These are phyloP conservation scores for Talaromyces sp. DNA, from an alignment of 2,329 filamentous ascomycete genomes.

Conservation along the genomic window DNA sequence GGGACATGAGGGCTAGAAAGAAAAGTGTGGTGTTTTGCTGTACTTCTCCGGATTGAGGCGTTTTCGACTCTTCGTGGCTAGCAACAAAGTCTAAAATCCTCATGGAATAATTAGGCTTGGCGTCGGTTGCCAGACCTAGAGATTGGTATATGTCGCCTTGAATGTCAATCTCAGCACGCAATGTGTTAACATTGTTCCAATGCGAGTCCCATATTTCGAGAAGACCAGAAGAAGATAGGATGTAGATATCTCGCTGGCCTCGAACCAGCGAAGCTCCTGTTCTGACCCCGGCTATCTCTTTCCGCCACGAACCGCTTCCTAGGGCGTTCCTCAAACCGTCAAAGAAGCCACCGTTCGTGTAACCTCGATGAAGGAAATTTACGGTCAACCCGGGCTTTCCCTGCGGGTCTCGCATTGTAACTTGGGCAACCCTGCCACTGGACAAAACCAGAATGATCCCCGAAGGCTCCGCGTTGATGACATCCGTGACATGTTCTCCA, in stretches of 20 bases:
- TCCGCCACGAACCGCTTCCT: conserved; percentile 63
- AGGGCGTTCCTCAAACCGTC: conserved; percentile 76
- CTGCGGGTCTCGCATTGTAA: conserved; percentile 80
- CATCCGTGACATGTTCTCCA: conserved; percentile 69
- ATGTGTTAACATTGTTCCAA: conserved; percentile 75
- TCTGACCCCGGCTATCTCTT: conserved; percentile 74
- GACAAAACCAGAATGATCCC: conserved; percentile 84
- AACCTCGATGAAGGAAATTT: conserved; percentile 63
- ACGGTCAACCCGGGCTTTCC: conserved; percentile 76
- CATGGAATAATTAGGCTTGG: conserved; percentile 51
- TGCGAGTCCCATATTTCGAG: conserved; percentile 85
- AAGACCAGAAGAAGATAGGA: conserved; percentile 70
- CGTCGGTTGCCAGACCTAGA: conserved; percentile 25
- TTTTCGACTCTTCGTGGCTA: conserved; percentile 21
- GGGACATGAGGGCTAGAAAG: conserved; percentile 44
- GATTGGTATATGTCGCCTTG: conserved; percentile 43
- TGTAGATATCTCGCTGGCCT: conserved; percentile 79
- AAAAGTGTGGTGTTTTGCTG: conserved; percentile 51
- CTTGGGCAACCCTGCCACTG: conserved; percentile 77
- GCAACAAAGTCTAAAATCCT: conserved; percentile 78
- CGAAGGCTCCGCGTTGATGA: conserved; percentile 79
- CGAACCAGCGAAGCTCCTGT: conserved; percentile 66
- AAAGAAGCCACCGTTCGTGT: conserved; percentile 62
- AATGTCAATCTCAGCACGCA: conserved; percentile 67
- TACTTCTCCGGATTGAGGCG: conserved; percentile 24